Evolutionary conservation across 768 basidiomycete genomes (phyloP), one percentile per base, ranked within the genome.

Genomic region (Lentinula lateritia): DNA sequence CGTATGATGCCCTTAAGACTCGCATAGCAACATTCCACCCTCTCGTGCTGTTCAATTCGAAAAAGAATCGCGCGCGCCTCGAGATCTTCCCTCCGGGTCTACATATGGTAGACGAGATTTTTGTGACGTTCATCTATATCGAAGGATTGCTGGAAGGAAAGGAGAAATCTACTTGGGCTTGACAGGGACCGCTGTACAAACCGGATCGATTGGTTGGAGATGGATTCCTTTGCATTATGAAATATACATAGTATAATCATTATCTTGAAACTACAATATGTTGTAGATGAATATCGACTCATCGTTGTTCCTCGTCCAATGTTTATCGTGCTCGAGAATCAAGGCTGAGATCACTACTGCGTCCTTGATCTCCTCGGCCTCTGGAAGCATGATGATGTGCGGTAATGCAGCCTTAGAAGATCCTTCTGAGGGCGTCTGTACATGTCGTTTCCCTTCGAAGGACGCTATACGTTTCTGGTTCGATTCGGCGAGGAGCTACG

Each of bases 91-190:
- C 68, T 38, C 62, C 60, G 28, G 73, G 71, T 1, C 61, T 66
- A 61, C 63, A 68, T 38, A 71, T 73, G 58, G 39, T 68, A 9
- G 69, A 71, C 52, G 62, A 64, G 34, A 70, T 74, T 23, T 45
- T 74, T 3, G 48, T 72, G 9, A 72, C 73, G 3, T 74, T 74
- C 52, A 61, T 73, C 28, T 73, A 70, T 50, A 53, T 73, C 18
- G 69, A 73, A 52, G 70, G 70, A 61, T 32, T 68, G 13, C 64
- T 72, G 34, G 66, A 65, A 54, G 69, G 68, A 23, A 69, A 60
- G 65, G 69, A 38, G 32, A 35, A 23, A 52, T 32, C 50, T 35
- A 18, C 12, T n/a, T 18, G 46, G 20, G 9, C 9, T 13, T 48
- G 43, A 45, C n/a, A 20, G 18, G 6, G 16, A 6, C 16, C 7